Conservation (phyloP, 129 eudicot species). For the Pittosporum tobira region DNA sequence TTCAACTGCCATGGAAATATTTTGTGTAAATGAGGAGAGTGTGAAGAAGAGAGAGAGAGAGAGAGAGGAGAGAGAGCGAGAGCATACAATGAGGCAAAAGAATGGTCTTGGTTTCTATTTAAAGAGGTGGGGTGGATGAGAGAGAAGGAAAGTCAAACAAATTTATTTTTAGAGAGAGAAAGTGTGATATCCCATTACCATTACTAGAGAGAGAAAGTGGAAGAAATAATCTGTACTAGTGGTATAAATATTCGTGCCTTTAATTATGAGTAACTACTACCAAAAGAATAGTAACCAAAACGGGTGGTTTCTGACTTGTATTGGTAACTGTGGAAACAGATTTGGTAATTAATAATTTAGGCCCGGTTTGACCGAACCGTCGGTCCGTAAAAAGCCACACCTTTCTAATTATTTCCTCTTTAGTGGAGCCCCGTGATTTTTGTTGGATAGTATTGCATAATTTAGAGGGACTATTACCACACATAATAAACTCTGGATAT, state of each 20-base stretch:
- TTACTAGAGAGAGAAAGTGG: not conserved
- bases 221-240: not conserved
- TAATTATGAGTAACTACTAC: not conserved
- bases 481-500: too few relatives aligned
- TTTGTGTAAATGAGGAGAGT: not conserved
- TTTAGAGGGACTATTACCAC: too few relatives aligned
- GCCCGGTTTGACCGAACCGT: not conserved
- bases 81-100: conserved; percentile 11
- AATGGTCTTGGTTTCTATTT: conserved; percentile 17
- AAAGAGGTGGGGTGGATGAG: not conserved
- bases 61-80: not conserved
- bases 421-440: too few relatives aligned
- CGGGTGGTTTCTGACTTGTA: not conserved
- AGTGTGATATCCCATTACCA: not conserved
- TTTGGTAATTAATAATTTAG: not conserved
- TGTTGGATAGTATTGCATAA: too few relatives aligned
- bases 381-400: too few relatives aligned
- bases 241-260: not conserved
- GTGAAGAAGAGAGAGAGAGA: not conserved
- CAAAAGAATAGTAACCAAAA: not conserved
- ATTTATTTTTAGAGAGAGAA: conserved; percentile 10
- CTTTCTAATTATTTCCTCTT: too few relatives aligned
- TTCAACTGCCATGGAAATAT: conserved; percentile 29
- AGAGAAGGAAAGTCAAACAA: conserved; percentile 10
- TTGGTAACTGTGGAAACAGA: not conserved